Conservation (phyloP, 202 grass and related monocot genomes). For the Musa balbisiana region DNA sequence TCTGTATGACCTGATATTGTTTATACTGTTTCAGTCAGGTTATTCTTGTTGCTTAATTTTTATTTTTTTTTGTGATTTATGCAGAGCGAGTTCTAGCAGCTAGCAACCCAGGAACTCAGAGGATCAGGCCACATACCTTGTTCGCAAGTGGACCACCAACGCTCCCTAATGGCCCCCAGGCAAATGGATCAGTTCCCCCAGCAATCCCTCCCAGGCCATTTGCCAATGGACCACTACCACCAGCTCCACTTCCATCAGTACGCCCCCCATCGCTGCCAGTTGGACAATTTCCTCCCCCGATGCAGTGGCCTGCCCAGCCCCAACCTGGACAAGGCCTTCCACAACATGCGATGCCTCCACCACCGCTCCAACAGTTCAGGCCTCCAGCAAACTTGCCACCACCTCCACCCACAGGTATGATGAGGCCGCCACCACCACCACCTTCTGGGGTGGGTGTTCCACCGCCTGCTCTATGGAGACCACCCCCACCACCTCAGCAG, state of each 20-base stretch:
- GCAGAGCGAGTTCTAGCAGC: constrained; percentile 71
- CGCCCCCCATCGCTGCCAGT: constrained; percentile 36
- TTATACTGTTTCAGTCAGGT: constrained; percentile 26
- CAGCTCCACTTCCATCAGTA: constrained; percentile 32
- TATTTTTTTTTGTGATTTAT: neutral
- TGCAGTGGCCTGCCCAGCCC: constrained; percentile 31
- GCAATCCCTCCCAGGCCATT: constrained; percentile 45
- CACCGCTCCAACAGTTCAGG: constrained; percentile 42
- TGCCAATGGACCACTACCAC: constrained; percentile 38
- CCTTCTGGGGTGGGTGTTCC: constrained; percentile 10
- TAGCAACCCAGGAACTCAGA: constrained; percentile 75
- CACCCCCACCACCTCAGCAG: constrained; percentile 13
- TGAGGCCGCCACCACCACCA: constrained; percentile 9
- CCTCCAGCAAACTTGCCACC: constrained; percentile 23
- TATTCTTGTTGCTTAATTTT: constrained; percentile 13
- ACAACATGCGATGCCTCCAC: constrained; percentile 31
- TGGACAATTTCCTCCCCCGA: constrained; percentile 43
- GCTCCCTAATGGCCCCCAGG: constrained; percentile 29
- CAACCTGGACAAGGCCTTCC: constrained; percentile 21
- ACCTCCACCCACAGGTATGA: neutral
- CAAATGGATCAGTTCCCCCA: constrained; percentile 25
- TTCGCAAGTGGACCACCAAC: constrained; percentile 83
- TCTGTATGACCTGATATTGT: neutral
- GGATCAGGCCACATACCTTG: constrained; percentile 80
- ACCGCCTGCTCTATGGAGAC: constrained; percentile 9